phyloP scores from a whole-genome alignment of 2,329 filamentous ascomycete genomes.

The Colletotrichum sp. region DNA sequence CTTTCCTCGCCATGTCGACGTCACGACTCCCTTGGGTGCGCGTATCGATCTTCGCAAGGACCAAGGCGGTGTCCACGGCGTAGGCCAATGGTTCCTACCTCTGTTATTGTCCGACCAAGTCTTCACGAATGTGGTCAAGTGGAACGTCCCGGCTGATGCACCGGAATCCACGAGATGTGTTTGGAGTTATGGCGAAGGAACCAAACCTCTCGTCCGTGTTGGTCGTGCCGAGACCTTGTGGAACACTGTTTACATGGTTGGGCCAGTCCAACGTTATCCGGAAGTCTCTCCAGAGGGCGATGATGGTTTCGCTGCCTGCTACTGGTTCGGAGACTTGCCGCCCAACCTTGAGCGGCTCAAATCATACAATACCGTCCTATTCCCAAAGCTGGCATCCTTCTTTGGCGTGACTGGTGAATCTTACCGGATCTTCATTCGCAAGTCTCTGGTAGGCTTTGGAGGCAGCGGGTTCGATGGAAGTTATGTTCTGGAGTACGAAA shows the following conservation, averaged over 20 bases:
- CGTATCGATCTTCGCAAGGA: constrained; percentile 18
- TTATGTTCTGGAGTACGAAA: constrained; percentile 19
- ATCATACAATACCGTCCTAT: constrained; percentile 17
- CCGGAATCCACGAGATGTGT: constrained; percentile 19
- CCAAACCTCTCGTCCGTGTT: constrained; percentile 1
- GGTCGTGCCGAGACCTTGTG: constrained; percentile 2
- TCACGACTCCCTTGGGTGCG: constrained; percentile 12
- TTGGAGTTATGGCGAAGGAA: constrained; percentile 22
- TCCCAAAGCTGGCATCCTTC: constrained; percentile 7
- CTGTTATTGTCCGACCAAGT: constrained; percentile 1
- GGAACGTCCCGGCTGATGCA: constrained; percentile 14
- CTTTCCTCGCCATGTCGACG: constrained; percentile 16
- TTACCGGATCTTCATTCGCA: constrained; percentile 22
- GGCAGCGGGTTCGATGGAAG: constrained; percentile 15
- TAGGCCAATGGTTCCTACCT: constrained; percentile 20
- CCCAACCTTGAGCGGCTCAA: constrained; percentile 10
- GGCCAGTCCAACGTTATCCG: constrained; percentile 9
- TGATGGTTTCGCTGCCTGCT: neutral
- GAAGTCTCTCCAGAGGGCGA: neutral
- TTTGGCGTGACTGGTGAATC: neutral
- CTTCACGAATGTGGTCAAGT: constrained; percentile 12
- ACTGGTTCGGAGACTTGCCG: constrained; percentile 22
- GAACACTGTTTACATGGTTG: constrained; percentile 23
- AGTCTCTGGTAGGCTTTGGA: constrained; percentile 3
- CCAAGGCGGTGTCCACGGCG: constrained; percentile 8